Evolutionary conservation across 2,329 filamentous ascomycete genomes (phyloP).

Genomic region (Fusarium redolens): DNA sequence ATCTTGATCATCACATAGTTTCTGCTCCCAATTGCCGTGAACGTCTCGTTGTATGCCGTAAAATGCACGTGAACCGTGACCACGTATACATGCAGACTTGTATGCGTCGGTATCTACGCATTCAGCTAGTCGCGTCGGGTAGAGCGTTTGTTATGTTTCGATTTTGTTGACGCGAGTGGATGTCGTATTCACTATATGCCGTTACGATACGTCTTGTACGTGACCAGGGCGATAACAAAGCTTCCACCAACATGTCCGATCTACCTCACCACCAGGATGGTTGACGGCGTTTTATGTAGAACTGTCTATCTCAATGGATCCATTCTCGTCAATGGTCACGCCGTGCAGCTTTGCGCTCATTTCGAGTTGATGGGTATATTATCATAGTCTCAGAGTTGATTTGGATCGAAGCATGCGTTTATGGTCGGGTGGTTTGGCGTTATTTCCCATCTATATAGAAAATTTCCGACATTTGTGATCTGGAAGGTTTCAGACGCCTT

Average conservation of each 20-base stretch:
- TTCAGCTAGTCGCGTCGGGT: no score
- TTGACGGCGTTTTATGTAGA: neutral
- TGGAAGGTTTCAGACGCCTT: no score
- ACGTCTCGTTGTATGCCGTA: neutral
- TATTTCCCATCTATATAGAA: no score
- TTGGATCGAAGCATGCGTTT: neutral
- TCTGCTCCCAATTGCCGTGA: neutral
- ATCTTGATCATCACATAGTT: constrained; percentile 34
- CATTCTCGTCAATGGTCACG: no score
- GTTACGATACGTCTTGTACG: neutral
- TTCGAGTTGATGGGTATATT: neutral
- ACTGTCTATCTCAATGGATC: neutral
- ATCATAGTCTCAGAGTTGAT: no score
- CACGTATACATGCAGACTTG: fast-evolving
- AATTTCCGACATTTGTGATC: neutral
- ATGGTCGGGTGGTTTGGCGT: neutral
- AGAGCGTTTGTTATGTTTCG: no score
- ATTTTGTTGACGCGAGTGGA: neutral
- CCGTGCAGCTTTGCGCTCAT: neutral
- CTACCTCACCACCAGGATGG: neutral
- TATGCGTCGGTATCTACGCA: neutral
- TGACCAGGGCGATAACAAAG: neutral
- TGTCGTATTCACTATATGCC: neutral
- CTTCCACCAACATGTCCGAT: neutral
- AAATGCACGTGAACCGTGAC: neutral